Evolutionary conservation across 306 rosid species (phyloP), one percentile per base, ranked within the genome.

Genomic region (Sindora glabra): DNA sequence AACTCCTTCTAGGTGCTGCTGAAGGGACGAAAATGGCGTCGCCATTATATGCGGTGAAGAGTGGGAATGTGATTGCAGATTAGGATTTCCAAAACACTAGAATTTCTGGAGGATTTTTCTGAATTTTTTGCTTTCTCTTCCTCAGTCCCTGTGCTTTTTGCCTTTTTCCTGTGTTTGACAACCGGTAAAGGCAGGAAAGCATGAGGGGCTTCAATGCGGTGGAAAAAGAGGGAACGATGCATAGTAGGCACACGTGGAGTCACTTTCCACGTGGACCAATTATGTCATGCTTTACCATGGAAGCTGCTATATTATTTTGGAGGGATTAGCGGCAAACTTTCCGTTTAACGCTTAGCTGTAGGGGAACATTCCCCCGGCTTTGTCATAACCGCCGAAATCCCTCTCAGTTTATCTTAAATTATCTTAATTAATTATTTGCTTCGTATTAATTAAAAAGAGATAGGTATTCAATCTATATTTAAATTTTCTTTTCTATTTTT

Each of bases 1-100:
- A 8, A 17, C 62, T 33, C 56, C 40, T 25, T 68, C 59, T n/a
- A n/a, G n/a, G n/a, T n/a, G n/a, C n/a, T n/a, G n/a, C n/a, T n/a
- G n/a, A n/a, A n/a, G n/a, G n/a, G n/a, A n/a, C 5, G 76, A 64
- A 65, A 76, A 76, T 48, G 81, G 85, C 61, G 67, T 71, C 37
- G 76, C 74, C 85, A 79, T 75, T 75, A 50, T 49, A 18, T 3
- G 17, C 15, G 10, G 32, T 2, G 23, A 7, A 0, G 30, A 6
- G 0, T 9, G 16, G 10, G 51, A 65, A 64, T 45, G 69, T 47
- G 57, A 41, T 52, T 59, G 54, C 40, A 47, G 74, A 70, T 32
- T 73, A 69, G 29, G 83, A 24, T 13, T 37, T 65, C 42, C 46
- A 33, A 29, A 60, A 65, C 48, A 60, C 69, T 46, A 44, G 18